phyloP scores from a whole-genome alignment of 1,284 basidiomycete species.

The Cryptococcus sp. region DNA sequence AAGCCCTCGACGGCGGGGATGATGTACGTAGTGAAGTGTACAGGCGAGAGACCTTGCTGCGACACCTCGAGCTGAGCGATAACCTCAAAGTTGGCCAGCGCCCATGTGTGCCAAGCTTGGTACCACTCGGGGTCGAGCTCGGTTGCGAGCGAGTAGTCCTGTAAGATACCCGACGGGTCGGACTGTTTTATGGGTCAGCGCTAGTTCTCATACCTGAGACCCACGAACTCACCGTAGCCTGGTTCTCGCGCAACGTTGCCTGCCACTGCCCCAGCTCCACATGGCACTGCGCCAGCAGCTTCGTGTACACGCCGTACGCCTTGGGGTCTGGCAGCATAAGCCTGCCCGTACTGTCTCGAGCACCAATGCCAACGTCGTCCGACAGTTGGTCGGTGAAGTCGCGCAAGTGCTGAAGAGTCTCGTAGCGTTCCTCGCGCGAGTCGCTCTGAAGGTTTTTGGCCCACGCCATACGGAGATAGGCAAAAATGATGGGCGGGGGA shows the following conservation, averaged over 20 bases:
- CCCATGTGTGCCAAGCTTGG: conserved; percentile 99
- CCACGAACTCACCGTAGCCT: conserved; percentile 61
- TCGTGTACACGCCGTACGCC: conserved; percentile 68
- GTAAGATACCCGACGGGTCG: conserved; percentile 74
- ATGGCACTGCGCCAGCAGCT: conserved; percentile 91
- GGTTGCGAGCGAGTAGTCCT: conserved; percentile 83
- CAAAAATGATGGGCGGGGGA: conserved; percentile 94
- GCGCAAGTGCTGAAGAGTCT: conserved; percentile 80
- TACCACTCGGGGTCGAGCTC: conserved; percentile 94
- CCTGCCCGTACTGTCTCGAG: conserved; percentile 53
- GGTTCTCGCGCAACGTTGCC: conserved; percentile 66
- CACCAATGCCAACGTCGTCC: conserved; percentile 65
- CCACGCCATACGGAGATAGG: conserved; percentile 97
- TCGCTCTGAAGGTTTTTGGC: conserved; percentile 59
- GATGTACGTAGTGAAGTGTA: conserved; percentile 76
- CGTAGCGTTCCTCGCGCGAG: conserved; percentile 44
- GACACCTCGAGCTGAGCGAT: conserved; percentile 76
- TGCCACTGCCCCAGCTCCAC: conserved; percentile 98
- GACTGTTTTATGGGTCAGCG: conserved; percentile 52
- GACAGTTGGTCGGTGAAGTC: conserved; percentile 76
- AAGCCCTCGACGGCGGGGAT: conserved; percentile 97
- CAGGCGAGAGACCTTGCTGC: conserved; percentile 66
- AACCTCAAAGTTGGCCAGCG: conserved; percentile 93
- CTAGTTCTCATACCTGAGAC: neutral
- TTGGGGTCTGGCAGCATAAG: conserved; percentile 58